A percentile compares a stretch with the other conserved stretches of the same genome.
Evolutionary conservation across 495 filamentous ascomycete genomes (phyloP).

Genomic region (Neurospora tetraspora): DNA sequence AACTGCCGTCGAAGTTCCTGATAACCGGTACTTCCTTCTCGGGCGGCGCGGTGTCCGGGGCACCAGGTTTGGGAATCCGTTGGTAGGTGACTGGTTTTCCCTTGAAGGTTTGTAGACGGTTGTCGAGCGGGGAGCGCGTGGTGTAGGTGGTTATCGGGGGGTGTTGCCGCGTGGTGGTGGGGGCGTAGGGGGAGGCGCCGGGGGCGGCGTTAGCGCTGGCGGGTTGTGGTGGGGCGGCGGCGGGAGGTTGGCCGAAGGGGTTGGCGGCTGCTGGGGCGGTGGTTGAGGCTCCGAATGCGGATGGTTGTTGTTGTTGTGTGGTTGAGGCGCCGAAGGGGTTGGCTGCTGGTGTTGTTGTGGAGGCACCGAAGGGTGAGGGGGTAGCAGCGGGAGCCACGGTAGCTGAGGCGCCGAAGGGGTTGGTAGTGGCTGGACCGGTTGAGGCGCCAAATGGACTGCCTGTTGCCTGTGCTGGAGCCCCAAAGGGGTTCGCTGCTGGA

Average conservation of each 20-base stretch:
- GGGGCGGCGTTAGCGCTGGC: neutral
- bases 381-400: slow-evolving; percentile 15
- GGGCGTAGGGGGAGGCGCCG: slow-evolving; percentile 27
- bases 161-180: slow-evolving; percentile 31
- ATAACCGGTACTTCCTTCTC: slow-evolving; percentile 23
- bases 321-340: slow-evolving; percentile 1
- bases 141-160: slow-evolving; percentile 30
- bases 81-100: slow-evolving; percentile 30
- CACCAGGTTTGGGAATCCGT: neutral
- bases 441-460: neutral
- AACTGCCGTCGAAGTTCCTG: slow-evolving; percentile 30
- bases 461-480: neutral
- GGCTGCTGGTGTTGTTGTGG: slow-evolving; percentile 4
- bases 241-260: slow-evolving; percentile 2
- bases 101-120: slow-evolving; percentile 29
- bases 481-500: slow-evolving; percentile 6
- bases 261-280: slow-evolving; percentile 14
- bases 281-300: slow-evolving; percentile 11
- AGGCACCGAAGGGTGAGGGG: slow-evolving; percentile 25
- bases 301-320: neutral
- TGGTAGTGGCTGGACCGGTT: slow-evolving; percentile 6
- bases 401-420: slow-evolving; percentile 13
- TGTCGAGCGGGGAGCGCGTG: slow-evolving; percentile 18
- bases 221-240: slow-evolving; percentile 1
- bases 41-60: neutral